phyloP scores from a whole-genome alignment of 2,329 filamentous ascomycete species.

The Colletotrichum camelliae region DNA sequence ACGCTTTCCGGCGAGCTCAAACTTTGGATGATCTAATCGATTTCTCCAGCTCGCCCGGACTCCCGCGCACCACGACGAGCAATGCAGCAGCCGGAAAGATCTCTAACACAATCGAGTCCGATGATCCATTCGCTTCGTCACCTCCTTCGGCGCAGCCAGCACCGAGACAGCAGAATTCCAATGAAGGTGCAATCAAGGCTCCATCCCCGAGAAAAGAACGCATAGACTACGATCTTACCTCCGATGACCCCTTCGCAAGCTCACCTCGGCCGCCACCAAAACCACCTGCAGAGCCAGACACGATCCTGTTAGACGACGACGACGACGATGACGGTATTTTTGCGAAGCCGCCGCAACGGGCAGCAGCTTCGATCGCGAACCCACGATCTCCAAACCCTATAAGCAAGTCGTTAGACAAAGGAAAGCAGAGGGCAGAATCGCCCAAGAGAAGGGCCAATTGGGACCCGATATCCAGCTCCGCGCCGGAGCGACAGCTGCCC shows the following conservation, averaged over 20 bases:
- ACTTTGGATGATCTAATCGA: constrained; percentile 34
- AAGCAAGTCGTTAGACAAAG: neutral
- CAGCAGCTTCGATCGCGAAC: neutral
- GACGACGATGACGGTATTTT: neutral
- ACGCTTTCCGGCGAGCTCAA: neutral
- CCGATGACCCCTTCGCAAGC: constrained; percentile 28
- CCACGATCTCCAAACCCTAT: neutral
- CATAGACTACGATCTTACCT: neutral
- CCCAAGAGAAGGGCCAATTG: constrained; percentile 37
- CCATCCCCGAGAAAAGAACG: neutral
- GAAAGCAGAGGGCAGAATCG: constrained; percentile 17
- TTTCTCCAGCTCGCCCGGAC: constrained; percentile 39
- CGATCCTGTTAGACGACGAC: constrained; percentile 1
- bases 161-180: constrained; percentile 25
- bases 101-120: neutral
- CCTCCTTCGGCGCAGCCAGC: constrained; percentile 15
- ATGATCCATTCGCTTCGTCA: constrained; percentile 28
- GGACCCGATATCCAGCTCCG: constrained; percentile 61
- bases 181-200: constrained; percentile 14
- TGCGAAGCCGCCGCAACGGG: neutral
- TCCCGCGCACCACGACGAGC: neutral
- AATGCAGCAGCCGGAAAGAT: neutral
- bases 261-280: constrained; percentile 21
- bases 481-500: constrained; percentile 39
- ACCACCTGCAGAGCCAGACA: neutral